Evolutionary conservation across 2,329 filamentous ascomycete genomes (phyloP).

Genomic region (Fusarium mexicanum): DNA sequence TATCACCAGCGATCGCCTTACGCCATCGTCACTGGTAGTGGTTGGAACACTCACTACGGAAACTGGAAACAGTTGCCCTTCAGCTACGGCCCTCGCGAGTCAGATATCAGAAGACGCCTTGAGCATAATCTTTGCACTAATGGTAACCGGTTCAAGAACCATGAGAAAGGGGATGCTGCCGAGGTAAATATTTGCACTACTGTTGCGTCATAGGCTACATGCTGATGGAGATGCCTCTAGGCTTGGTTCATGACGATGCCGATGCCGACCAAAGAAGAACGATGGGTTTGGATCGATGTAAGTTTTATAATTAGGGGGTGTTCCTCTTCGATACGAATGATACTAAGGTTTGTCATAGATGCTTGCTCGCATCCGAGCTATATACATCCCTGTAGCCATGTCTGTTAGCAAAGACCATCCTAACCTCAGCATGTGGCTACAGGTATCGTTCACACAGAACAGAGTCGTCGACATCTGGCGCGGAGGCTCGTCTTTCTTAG

Average conservation of each 20-base stretch:
- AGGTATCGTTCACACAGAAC: not conserved
- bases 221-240: not conserved
- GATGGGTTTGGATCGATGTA: not conserved
- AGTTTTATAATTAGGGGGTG: not conserved
- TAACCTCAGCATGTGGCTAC: not conserved
- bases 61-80: not conserved
- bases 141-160: not conserved
- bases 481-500: not conserved
- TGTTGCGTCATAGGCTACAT: not conserved
- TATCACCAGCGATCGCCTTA: not conserved
- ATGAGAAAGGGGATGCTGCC: not conserved
- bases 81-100: not conserved
- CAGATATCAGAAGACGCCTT: not conserved
- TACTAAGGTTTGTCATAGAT: not conserved
- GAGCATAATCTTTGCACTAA: not conserved
- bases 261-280: not conserved
- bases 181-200: not conserved
- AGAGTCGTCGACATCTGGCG: not conserved
- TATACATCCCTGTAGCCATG: not conserved
- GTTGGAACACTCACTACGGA: not conserved
- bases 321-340: fast-evolving
- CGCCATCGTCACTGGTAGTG: not conserved
- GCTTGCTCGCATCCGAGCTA: not conserved
- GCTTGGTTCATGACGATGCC: not conserved
- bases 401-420: not conserved